Evolutionary conservation across 805 yeast genomes (phyloP).

Genomic region (Saturnispora diversa): DNA sequence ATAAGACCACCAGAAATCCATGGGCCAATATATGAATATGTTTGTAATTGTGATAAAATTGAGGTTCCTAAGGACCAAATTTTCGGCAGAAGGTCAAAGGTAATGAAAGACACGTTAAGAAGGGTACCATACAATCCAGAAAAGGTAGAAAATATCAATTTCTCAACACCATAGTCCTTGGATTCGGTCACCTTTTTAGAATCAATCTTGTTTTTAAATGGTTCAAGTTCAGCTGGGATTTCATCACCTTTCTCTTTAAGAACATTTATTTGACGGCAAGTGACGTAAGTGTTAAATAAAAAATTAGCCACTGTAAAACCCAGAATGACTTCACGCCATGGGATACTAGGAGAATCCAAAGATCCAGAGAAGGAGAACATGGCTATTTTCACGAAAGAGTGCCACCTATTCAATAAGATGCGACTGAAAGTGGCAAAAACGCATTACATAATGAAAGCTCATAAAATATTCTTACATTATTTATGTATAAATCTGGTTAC

Average conservation of each 20-base stretch:
- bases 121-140: constrained; percentile 42
- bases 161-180: constrained; percentile 71
- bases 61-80: constrained; percentile 39
- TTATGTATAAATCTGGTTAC: not conserved
- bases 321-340: constrained; percentile 73
- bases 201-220: constrained; percentile 42
- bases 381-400: too few relatives aligned
- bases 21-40: constrained; percentile 17
- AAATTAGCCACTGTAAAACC: constrained; percentile 72
- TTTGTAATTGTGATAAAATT: constrained; percentile 16
- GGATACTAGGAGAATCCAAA: constrained; percentile 57
- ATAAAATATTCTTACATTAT: not conserved
- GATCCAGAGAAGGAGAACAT: not conserved
- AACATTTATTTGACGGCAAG: constrained; percentile 65
- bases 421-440: too few relatives aligned
- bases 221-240: constrained; percentile 63
- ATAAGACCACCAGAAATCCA: constrained; percentile 43
- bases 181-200: constrained; percentile 69
- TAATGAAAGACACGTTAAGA: constrained; percentile 50
- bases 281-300: constrained; percentile 64
- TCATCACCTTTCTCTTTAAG: constrained; percentile 37
- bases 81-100: constrained; percentile 55
- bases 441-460: not conserved
- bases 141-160: constrained; percentile 59
- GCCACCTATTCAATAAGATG: too few relatives aligned